phyloP scores from a whole-genome alignment of 1,139 yeast species.

The Blastobotrys persicus region DNA sequence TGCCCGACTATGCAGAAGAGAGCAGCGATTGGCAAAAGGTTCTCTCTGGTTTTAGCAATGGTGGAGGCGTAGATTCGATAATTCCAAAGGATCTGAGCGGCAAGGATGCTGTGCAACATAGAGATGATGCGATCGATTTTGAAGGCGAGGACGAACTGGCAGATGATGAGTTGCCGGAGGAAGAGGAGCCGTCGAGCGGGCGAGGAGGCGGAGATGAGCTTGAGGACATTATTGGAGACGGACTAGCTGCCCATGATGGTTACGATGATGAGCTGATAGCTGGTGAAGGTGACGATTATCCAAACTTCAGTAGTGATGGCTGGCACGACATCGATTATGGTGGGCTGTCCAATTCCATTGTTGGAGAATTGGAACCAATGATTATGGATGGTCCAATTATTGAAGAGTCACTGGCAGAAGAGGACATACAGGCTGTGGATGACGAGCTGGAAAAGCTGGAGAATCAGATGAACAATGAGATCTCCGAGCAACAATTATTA shows the following conservation, averaged over 20 bases:
- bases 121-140: constrained; percentile 92
- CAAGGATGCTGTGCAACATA: constrained; percentile 53
- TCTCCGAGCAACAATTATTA: constrained; percentile 32
- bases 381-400: not conserved
- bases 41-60: constrained; percentile 26
- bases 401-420: not conserved
- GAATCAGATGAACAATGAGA: constrained; percentile 20
- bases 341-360: not conserved
- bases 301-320: constrained; percentile 11
- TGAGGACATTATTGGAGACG: constrained; percentile 23
- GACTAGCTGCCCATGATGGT: constrained; percentile 20
- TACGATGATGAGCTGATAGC: constrained; percentile 7
- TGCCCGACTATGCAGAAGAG: constrained; percentile 23
- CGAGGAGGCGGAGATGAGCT: constrained; percentile 35
- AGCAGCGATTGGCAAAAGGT: constrained; percentile 30
- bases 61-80: constrained; percentile 21
- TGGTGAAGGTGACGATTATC: constrained; percentile 20
- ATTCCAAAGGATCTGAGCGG: constrained; percentile 33
- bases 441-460: constrained; percentile 11
- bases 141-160: constrained; percentile 95
- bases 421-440: not conserved
- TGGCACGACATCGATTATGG: constrained; percentile 2
- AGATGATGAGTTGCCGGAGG: constrained; percentile 61
- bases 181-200: constrained; percentile 39
- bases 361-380: constrained; percentile 3